Evolutionary conservation across 108 stramenopile genomes (phyloP).

Genomic region (Nitzschia sp.): DNA sequence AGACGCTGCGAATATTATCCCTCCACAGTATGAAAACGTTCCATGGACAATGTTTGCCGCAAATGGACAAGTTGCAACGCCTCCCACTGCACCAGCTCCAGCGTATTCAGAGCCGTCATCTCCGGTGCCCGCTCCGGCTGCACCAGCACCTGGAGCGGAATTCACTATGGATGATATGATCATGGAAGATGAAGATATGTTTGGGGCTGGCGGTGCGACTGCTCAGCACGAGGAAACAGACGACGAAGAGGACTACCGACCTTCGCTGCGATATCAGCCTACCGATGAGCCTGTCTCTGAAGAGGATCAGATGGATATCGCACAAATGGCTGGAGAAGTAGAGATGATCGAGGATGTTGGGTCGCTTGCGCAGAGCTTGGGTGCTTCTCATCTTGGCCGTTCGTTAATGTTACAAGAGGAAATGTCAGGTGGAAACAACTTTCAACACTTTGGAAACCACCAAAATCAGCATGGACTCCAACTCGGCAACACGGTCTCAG

Average conservation of each 20-base stretch:
- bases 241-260: conserved; percentile 58
- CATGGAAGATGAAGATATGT: conserved; percentile 77
- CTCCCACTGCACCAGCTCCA: conserved; percentile 14
- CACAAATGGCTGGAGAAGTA: conserved; percentile 67
- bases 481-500: conserved; percentile 23
- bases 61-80: conserved; percentile 22
- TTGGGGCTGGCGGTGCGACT: conserved; percentile 46
- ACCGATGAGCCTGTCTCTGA: conserved; percentile 63
- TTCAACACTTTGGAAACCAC: neutral
- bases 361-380: conserved; percentile 75
- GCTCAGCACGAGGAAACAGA: conserved; percentile 47
- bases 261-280: conserved; percentile 61
- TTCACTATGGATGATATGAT: conserved; percentile 78
- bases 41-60: conserved; percentile 70
- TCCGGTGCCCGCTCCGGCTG: neutral
- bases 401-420: conserved; percentile 75
- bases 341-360: conserved; percentile 92
- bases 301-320: conserved; percentile 70
- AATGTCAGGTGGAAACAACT: conserved; percentile 27
- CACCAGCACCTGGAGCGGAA: neutral
- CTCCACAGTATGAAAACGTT: conserved; percentile 79
- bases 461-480: conserved; percentile 21
- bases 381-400: conserved; percentile 81
- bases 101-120: neutral
- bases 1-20: conserved; percentile 78